phyloP scores from a whole-genome alignment of 2,329 filamentous ascomycete species.

The Sporothrix phasma region DNA sequence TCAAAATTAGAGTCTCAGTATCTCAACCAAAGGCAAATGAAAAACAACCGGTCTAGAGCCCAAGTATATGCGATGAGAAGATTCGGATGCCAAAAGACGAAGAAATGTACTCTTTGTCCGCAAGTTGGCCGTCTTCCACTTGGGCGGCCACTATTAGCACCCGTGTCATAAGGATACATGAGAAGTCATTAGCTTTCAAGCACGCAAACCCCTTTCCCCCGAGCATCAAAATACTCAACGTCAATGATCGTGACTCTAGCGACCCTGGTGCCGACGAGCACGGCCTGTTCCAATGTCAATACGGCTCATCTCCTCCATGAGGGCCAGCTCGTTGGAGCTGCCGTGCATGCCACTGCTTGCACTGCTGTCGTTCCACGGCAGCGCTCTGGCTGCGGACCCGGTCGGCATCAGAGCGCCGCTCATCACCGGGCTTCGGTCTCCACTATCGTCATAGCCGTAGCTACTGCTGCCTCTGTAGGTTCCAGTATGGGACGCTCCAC shows the following conservation, averaged over 20 bases:
- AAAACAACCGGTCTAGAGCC: neutral
- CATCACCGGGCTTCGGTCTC: conserved; percentile 23
- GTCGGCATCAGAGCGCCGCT: conserved; percentile 23
- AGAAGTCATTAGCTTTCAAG: neutral
- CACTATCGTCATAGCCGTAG: conserved; percentile 7
- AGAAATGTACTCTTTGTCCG: neutral
- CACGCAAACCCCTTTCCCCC: neutral
- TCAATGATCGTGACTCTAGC: neutral
- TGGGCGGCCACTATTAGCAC: neutral
- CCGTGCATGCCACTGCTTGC: conserved; percentile 26
- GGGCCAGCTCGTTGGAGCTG: conserved; percentile 42
- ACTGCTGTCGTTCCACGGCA: conserved; percentile 13
- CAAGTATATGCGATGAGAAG: neutral
- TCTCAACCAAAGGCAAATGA: neutral
- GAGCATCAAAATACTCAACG: neutral
- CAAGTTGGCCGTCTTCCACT: neutral
- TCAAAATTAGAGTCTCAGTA: neutral
- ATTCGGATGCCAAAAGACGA: neutral
- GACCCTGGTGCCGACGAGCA: conserved; percentile 36
- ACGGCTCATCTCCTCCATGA: conserved; percentile 61
- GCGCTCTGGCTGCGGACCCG: neutral
- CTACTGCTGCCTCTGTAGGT: conserved; percentile 7
- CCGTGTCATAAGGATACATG: neutral
- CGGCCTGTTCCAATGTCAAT: conserved; percentile 57
- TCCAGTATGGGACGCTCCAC: neutral